phyloP scores from a whole-genome alignment of 1,284 basidiomycete genomes.

The Naganishia sp. region DNA sequence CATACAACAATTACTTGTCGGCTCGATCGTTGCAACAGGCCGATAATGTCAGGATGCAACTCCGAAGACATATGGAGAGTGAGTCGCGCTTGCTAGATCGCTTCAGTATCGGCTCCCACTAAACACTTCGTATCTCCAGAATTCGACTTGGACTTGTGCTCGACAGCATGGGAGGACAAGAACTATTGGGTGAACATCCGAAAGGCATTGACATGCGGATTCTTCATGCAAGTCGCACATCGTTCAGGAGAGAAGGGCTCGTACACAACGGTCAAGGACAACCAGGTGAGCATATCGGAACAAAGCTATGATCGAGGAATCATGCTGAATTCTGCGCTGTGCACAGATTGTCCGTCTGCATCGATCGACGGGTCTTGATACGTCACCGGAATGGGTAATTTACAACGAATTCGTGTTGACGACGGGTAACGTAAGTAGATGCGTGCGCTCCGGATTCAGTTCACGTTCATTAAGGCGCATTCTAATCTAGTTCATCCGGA shows the following conservation, averaged over 20 bases:
- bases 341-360: slow-evolving; percentile 83
- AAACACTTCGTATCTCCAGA: slow-evolving; percentile 14
- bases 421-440: slow-evolving; percentile 60
- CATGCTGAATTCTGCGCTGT: not conserved
- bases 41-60: slow-evolving; percentile 90
- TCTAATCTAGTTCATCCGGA: slow-evolving; percentile 75
- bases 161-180: slow-evolving; percentile 71
- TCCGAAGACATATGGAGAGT: slow-evolving; percentile 90
- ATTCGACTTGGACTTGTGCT: slow-evolving; percentile 78
- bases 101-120: not conserved
- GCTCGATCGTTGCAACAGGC: slow-evolving; percentile 82
- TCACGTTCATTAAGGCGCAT: not conserved
- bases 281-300: slow-evolving; percentile 62
- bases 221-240: slow-evolving; percentile 98
- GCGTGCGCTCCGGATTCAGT: too few species aligned
- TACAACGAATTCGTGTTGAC: slow-evolving; percentile 99
- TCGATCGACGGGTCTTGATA: slow-evolving; percentile 87
- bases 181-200: slow-evolving; percentile 79
- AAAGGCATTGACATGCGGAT: slow-evolving; percentile 84
- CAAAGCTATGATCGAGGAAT: not conserved
- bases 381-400: slow-evolving; percentile 93
- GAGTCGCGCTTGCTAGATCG: slow-evolving; percentile 4
- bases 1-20: slow-evolving; percentile 90
- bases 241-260: slow-evolving; percentile 87
- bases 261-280: slow-evolving; percentile 90